Evolutionary conservation across 371 early-diverging fungal genomes (phyloP).

Genomic region (Haplosporangium sp.): DNA sequence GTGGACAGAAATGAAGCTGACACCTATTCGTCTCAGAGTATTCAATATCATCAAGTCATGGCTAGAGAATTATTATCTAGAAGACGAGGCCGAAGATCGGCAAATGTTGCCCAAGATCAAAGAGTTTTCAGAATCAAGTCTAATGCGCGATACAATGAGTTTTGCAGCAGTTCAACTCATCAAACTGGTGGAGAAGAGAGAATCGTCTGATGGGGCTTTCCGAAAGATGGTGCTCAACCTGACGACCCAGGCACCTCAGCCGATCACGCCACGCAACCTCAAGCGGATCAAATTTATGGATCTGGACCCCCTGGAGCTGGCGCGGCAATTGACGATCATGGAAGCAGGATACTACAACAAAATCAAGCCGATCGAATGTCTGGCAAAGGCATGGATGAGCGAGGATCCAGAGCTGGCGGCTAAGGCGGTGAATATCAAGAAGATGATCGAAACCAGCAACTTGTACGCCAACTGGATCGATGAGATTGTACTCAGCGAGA

Average conservation of each 20-base stretch:
- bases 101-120: slow-evolving; percentile 69
- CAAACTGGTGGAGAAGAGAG: slow-evolving; percentile 76
- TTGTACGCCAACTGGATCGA: slow-evolving; percentile 81
- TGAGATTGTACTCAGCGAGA: slow-evolving; percentile 77
- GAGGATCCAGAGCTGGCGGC: slow-evolving; percentile 69
- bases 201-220: slow-evolving; percentile 64
- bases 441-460: slow-evolving; percentile 80
- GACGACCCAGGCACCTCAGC: slow-evolving; percentile 68
- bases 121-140: slow-evolving; percentile 69
- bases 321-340: slow-evolving; percentile 93
- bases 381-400: slow-evolving; percentile 90
- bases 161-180: slow-evolving; percentile 77
- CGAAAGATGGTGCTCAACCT: slow-evolving; percentile 74
- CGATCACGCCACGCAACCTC: slow-evolving; percentile 78
- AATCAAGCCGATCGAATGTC: slow-evolving; percentile 88
- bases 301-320: slow-evolving; percentile 92
- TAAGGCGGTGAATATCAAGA: slow-evolving; percentile 74
- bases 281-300: slow-evolving; percentile 81
- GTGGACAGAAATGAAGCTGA: slow-evolving; percentile 90
- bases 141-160: slow-evolving; percentile 79
- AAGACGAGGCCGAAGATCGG: slow-evolving; percentile 79
- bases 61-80: slow-evolving; percentile 88
- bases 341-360: slow-evolving; percentile 84
- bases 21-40: slow-evolving; percentile 87
- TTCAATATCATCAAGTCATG: slow-evolving; percentile 91